phyloP scores from a whole-genome alignment of 495 filamentous ascomycete genomes.

The Entonaema liquescens region DNA sequence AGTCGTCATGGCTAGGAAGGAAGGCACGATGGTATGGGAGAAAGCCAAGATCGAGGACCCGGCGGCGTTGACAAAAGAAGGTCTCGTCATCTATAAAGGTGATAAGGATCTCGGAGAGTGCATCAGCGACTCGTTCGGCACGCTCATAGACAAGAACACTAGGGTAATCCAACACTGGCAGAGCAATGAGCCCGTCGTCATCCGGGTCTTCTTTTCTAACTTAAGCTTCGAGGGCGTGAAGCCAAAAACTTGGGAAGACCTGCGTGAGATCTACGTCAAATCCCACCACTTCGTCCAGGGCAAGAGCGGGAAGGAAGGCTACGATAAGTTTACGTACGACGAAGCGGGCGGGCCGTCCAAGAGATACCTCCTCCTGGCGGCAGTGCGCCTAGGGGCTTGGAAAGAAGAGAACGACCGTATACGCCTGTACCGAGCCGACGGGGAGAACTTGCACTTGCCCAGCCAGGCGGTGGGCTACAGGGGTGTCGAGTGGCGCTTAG shows the following conservation, averaged over 20 bases:
- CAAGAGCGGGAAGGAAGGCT: too few relatives aligned
- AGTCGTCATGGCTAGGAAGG: neutral
- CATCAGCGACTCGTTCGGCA: neutral
- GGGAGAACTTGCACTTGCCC: neutral
- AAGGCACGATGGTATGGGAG: neutral
- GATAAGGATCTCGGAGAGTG: neutral
- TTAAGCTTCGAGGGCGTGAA: neutral
- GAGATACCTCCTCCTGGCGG: neutral
- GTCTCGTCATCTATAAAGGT: neutral
- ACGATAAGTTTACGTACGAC: too few relatives aligned
- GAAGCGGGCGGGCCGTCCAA: neutral
- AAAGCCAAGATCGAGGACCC: neutral
- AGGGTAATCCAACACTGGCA: neutral
- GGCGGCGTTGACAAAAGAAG: neutral
- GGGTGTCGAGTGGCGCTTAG: neutral
- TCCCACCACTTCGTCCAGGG: too few relatives aligned
- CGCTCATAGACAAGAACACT: neutral
- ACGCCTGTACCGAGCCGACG: neutral
- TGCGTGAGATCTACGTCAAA: neutral
- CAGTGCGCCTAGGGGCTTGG: neutral
- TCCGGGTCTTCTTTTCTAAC: neutral
- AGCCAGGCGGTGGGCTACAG: neutral
- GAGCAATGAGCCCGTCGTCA: neutral
- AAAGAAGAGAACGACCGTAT: neutral
- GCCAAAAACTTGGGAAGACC: neutral